These are phyloP conservation scores for Firmiana major DNA, from an alignment of 345 rosid genomes.

Conservation along the genomic window DNA sequence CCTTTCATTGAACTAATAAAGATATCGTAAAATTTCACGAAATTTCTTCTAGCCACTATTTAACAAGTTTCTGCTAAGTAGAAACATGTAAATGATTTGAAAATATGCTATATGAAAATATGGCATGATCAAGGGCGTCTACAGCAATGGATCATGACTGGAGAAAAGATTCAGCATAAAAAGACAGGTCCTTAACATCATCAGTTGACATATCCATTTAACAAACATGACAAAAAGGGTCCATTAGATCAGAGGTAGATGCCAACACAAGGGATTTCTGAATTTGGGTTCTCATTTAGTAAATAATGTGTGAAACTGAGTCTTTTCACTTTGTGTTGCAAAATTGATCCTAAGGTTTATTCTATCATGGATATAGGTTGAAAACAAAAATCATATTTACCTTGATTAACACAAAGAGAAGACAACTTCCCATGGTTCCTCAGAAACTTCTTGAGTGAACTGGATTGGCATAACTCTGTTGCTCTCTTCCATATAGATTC, in stretches of 20 bases:
- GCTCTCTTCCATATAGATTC: slow-evolving; percentile 74
- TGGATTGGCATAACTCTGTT: slow-evolving; percentile 58
- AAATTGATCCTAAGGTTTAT: no score
- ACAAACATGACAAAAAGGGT: slow-evolving; percentile 1
- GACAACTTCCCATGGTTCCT: slow-evolving; percentile 69
- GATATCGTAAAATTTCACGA: not conserved
- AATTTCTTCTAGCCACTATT: not conserved
- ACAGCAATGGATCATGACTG: not conserved
- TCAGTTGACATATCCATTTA: not conserved
- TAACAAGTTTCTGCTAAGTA: not conserved
- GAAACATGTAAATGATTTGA: not conserved
- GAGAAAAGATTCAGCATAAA: not conserved
- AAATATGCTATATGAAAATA: not conserved
- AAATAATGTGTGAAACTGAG: not conserved
- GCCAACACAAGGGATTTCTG: not conserved
- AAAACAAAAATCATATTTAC: slow-evolving; percentile 27
- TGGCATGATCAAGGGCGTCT: not conserved
- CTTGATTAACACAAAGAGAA: slow-evolving; percentile 67
- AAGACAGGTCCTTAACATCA: not conserved
- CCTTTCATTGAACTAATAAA: not conserved
- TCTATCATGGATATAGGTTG: not conserved
- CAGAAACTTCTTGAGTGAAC: slow-evolving; percentile 68
- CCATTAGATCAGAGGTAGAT: not conserved
- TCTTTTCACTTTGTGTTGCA: no score
- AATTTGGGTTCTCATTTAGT: not conserved